Evolutionary conservation across 306 rosid species (phyloP), one percentile per base, ranked within the genome.

Genomic region (Vicia faba): DNA sequence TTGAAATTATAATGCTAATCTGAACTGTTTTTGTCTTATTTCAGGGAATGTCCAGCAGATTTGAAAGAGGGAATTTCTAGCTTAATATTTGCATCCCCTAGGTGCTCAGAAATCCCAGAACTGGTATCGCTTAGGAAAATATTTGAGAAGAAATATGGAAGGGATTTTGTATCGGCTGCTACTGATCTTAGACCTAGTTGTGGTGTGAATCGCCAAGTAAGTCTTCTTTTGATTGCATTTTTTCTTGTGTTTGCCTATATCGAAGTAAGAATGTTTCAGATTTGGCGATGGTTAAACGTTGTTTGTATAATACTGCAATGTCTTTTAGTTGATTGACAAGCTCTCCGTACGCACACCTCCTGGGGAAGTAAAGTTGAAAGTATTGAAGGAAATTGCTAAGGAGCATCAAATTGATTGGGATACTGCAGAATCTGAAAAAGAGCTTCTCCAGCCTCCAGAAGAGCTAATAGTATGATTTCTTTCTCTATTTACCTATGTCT

Each of bases 21-120:
- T 25, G 15, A 58, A 46, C 69, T 71, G 26, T 61, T 73, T 9
- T 85, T 14, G 15, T 61, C 56, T 73, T 71, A 33, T 61, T 73
- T 9, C 88, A 93, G 97, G 85, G 91, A 85, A 57, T 95, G 99
- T 71, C 99, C 99, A 0, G 86, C 96, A 23, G 99, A 95, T 83
- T 86, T 95, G 60, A 95, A 95, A 67, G 99, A 95, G 80, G 99
- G 97, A 49, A 91, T 95, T 63, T 73, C 96, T 31, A 95, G 99
- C 79, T 62, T 95, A 69, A 85, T 90, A 53, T 95, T 95, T 81
- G 96, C 99, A 5, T 71, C 99, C 48, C 95, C 96, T 1, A 81
- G 99, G 86, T 95, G 97, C 83, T 85, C 99, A 1, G 97, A 95
- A 81, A 90, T 95, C 73, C 96, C 99, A 0, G 97, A 95, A 77